These are phyloP conservation scores for Annulohypoxylon bovei DNA, from an alignment of 495 filamentous ascomycete genomes.

Conservation along the genomic window DNA sequence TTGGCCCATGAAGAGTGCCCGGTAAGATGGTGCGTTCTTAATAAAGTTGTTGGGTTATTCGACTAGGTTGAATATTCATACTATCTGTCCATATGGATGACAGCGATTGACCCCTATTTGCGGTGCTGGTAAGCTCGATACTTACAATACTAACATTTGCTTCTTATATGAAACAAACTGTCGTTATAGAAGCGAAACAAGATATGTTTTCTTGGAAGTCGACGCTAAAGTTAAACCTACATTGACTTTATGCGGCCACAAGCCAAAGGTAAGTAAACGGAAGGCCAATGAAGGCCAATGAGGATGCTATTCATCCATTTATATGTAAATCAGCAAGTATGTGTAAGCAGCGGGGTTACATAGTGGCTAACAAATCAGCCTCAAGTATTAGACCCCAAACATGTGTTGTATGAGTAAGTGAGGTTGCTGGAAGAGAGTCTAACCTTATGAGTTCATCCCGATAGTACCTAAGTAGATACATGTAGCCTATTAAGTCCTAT, in stretches of 20 bases:
- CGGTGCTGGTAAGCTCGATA: not conserved
- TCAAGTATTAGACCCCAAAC: not conserved
- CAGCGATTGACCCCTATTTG: not conserved
- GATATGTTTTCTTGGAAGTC: not conserved
- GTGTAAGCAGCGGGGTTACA: not conserved
- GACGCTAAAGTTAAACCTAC: not conserved
- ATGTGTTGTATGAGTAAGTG: not conserved
- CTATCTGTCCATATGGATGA: not conserved
- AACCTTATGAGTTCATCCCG: not conserved
- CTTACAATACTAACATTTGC: not conserved
- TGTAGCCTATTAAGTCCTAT: not conserved
- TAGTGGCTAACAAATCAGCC: not conserved
- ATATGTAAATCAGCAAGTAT: not conserved
- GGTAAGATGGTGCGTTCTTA: not conserved
- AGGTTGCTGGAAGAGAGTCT: not conserved
- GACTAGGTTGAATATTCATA: not conserved
- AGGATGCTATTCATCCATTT: not conserved
- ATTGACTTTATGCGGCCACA: not conserved
- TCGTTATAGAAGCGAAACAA: not conserved
- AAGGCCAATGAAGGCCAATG: not conserved
- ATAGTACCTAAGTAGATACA: not conserved
- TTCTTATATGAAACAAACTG: not conserved
- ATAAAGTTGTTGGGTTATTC: conserved; percentile 9
- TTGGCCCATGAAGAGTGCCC: not conserved
- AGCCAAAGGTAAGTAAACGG: not conserved